Conservation (phyloP, 2,329 filamentous ascomycete species). For the Diplocarpon rosae region DNA sequence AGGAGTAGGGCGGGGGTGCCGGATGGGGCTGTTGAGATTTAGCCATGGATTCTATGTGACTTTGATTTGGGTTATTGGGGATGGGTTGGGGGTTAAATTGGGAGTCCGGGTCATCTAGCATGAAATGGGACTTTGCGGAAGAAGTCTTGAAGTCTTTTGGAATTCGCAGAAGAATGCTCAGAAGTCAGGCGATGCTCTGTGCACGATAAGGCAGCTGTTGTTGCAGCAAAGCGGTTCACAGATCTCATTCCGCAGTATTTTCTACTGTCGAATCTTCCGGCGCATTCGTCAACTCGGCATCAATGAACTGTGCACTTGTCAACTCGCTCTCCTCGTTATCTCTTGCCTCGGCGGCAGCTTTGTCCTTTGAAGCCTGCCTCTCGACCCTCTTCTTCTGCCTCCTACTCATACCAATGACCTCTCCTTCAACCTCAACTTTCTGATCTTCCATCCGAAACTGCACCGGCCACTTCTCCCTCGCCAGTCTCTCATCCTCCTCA, state of each 20-base stretch:
- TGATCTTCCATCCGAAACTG: conserved; percentile 11
- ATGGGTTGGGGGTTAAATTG: background rate
- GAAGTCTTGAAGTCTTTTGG: no score
- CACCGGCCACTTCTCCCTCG: conserved; percentile 44
- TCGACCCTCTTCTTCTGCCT: conserved; percentile 21
- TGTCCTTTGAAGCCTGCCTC: conserved; percentile 15
- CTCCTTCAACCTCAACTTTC: conserved; percentile 3
- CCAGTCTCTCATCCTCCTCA: conserved; percentile 65
- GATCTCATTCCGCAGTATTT: background rate
- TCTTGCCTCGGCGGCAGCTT: conserved; percentile 39
- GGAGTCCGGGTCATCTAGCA: background rate
- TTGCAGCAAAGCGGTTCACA: no score
- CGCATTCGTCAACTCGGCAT: background rate
- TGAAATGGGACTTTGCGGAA: no score
- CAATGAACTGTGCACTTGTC: background rate
- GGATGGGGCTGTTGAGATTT: conserved; percentile 39
- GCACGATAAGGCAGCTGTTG: no score
- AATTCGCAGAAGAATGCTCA: no score
- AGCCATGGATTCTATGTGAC: background rate
- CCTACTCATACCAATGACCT: conserved; percentile 13
- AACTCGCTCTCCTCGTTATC: conserved; percentile 27
- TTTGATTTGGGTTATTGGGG: background rate
- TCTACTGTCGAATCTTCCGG: background rate
- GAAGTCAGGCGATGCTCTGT: no score
- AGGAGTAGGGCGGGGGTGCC: conserved; percentile 41